Conservation (phyloP, 306 rosid species). For the Calophaca sinica region DNA sequence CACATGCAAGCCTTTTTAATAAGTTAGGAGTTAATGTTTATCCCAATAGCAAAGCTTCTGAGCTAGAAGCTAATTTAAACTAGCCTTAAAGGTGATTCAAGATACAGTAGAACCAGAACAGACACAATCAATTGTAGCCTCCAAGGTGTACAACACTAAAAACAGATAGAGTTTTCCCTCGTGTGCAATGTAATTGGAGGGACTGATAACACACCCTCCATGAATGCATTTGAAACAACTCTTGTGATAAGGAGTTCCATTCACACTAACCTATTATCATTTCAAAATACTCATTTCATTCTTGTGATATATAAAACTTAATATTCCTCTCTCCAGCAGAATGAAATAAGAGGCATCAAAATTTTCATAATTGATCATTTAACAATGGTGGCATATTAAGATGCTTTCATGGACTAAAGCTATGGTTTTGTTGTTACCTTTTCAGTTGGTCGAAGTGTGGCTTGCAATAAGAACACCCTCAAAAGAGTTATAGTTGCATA, state of each 20-base stretch:
- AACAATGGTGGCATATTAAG: too few species aligned
- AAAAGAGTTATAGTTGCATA: conserved; percentile 96
- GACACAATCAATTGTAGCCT: too few species aligned
- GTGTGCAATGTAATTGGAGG: conserved; percentile 88
- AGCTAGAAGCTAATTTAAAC: too few species aligned
- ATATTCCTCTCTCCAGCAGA: background rate
- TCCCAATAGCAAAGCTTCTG: too few species aligned
- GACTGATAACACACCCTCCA: conserved; percentile 92
- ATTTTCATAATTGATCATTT: too few species aligned
- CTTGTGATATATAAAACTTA: background rate
- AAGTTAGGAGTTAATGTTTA: too few species aligned
- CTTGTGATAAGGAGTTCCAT: conserved; percentile 87
- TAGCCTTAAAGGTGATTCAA: too few species aligned
- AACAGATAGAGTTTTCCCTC: conserved; percentile 92
- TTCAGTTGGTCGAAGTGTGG: conserved; percentile 88
- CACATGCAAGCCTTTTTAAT: too few species aligned
- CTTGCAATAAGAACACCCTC: conserved; percentile 96
- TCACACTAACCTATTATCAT: conserved; percentile 69
- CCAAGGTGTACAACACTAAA: too few species aligned
- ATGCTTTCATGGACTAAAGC: too few species aligned
- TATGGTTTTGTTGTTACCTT: too few species aligned
- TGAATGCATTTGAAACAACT: conserved; percentile 91
- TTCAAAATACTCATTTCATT: conserved; percentile 18
- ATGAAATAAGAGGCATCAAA: background rate
- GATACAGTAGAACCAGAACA: too few species aligned